These are phyloP conservation scores for Penicillium digitatum DNA, from an alignment of 2,329 filamentous ascomycete genomes.

Conservation along the genomic window DNA sequence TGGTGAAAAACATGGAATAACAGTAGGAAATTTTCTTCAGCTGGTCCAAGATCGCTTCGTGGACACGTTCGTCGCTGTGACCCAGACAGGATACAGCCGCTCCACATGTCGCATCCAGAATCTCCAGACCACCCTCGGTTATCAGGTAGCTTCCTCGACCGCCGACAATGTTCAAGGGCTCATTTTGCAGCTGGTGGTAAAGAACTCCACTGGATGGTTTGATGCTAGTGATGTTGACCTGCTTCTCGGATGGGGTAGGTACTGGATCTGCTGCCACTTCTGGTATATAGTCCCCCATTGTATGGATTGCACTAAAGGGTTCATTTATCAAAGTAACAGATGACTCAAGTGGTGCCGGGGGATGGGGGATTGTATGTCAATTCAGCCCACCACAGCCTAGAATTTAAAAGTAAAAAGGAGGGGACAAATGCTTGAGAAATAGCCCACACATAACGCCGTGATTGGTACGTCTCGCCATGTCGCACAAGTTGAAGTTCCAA, in stretches of 20 bases:
- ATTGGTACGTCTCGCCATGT: conserved; percentile 9
- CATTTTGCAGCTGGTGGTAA: conserved; percentile 46
- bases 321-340: not conserved
- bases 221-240: not conserved
- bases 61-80: conserved; percentile 59
- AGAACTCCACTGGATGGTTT: conserved; percentile 39
- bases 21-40: conserved; percentile 56
- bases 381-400: not conserved
- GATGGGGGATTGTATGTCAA: not conserved
- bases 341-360: not conserved
- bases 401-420: not conserved
- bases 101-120: conserved; percentile 68
- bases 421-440: not conserved
- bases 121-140: conserved; percentile 49
- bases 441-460: not conserved
- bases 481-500: not conserved
- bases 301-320: not conserved
- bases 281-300: conserved; percentile 23
- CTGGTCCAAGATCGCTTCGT: conserved; percentile 57
- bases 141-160: conserved; percentile 48
- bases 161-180: conserved; percentile 43
- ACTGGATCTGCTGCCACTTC: not conserved
- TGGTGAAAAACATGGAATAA: conserved; percentile 55
- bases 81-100: conserved; percentile 70
- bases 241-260: not conserved